Conservation (phyloP, 2,329 filamentous ascomycete genomes). For the Cercospora sesami region DNA sequence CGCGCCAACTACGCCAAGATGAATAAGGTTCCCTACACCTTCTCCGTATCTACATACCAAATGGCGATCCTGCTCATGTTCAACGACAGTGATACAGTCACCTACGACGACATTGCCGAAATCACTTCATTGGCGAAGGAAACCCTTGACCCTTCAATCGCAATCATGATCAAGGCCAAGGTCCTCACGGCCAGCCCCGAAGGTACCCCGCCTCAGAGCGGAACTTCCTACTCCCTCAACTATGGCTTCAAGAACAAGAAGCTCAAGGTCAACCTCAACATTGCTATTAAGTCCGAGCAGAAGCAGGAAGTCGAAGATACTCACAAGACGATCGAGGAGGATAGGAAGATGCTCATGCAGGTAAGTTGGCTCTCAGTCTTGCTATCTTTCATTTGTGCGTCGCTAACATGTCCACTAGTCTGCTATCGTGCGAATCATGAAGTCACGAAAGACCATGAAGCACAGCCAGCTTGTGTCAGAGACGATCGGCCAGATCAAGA, state of each 20-base stretch:
- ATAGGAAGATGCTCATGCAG: constrained; percentile 93
- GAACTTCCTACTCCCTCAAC: constrained; percentile 81
- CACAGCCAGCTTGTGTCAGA: constrained; percentile 91
- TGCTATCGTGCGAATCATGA: constrained; percentile 99
- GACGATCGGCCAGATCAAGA: constrained; percentile 92
- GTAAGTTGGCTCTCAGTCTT: constrained; percentile 56
- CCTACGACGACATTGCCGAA: constrained; percentile 83
- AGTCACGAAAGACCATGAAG: constrained; percentile 98
- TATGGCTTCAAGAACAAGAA: constrained; percentile 98
- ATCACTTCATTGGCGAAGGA: constrained; percentile 79
- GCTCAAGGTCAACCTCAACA: constrained; percentile 93
- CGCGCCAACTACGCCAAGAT: constrained; percentile 87
- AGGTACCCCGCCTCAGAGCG: constrained; percentile 72
- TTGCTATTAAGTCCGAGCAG: constrained; percentile 89
- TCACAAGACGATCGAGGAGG: constrained; percentile 99
- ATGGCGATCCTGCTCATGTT: constrained; percentile 95
- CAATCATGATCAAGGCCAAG: constrained; percentile 89
- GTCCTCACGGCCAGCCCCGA: constrained; percentile 73
- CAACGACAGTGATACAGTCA: constrained; percentile 83
- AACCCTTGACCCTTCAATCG: constrained; percentile 80
- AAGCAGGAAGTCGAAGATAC: constrained; percentile 97
- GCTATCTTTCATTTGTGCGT: not conserved
- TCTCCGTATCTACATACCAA: constrained; percentile 96
- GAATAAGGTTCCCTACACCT: constrained; percentile 88
- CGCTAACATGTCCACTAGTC: constrained; percentile 62